Percentiles rank a stretch among this genome's conserved stretches.
Evolutionary conservation across 1,284 basidiomycete species (phyloP).

Genomic region (Rhodotorula sp.): DNA sequence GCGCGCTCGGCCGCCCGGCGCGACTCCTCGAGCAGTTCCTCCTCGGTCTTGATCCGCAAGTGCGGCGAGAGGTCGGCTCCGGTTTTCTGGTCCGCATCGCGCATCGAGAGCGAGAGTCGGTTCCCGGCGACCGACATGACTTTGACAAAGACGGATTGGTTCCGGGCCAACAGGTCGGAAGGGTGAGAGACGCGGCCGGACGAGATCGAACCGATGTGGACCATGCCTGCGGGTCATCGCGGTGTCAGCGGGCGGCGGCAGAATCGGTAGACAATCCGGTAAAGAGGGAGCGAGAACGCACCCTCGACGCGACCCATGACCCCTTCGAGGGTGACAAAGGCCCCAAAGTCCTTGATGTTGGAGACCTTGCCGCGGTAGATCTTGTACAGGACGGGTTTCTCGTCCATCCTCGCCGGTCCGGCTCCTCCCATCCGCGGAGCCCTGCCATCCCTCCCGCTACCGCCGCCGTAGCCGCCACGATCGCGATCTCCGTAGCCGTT

Average conservation of each 20-base stretch:
- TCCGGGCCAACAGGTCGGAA: constrained; percentile 76
- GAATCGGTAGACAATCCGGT: not conserved
- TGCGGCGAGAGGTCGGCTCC: constrained; percentile 91
- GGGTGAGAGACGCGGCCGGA: constrained; percentile 77
- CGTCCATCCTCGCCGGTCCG: constrained; percentile 58
- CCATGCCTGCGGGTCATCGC: constrained; percentile 65
- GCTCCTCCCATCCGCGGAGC: constrained; percentile 28
- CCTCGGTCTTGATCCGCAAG: constrained; percentile 85
- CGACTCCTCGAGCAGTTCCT: constrained; percentile 78
- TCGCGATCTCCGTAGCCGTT: constrained; percentile 46
- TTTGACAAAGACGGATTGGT: constrained; percentile 87
- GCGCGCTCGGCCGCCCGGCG: constrained; percentile 61
- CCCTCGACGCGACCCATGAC: constrained; percentile 82
- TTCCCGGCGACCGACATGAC: constrained; percentile 86
- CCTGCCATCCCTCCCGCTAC: constrained; percentile 12
- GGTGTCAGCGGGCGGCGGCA: constrained; percentile 15
- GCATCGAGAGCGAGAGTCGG: constrained; percentile 87
- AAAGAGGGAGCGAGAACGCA: constrained; percentile 50
- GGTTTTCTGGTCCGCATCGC: constrained; percentile 88
- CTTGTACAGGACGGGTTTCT: constrained; percentile 85
- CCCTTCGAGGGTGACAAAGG: constrained; percentile 86
- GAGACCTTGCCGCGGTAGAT: constrained; percentile 87
- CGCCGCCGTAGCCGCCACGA: constrained; percentile 32
- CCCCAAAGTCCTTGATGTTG: constrained; percentile 90
- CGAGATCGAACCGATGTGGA: constrained; percentile 87